These are phyloP conservation scores for Graphilbum fragrans DNA, from an alignment of 2,329 filamentous ascomycete species.

Conservation along the genomic window DNA sequence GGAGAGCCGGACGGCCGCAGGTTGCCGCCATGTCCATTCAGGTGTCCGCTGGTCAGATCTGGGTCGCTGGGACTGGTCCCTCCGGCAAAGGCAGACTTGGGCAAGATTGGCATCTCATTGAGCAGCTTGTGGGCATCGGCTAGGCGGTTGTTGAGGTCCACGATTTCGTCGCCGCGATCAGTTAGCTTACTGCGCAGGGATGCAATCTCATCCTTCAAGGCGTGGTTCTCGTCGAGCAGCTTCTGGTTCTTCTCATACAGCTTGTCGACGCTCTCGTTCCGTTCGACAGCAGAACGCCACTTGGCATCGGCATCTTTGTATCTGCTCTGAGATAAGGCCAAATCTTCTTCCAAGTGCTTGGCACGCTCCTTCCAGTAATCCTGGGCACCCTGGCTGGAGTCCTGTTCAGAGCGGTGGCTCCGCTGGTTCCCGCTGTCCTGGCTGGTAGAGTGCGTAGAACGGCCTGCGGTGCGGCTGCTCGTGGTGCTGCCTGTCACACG, in stretches of 20 bases:
- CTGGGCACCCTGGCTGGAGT: slow-evolving; percentile 10
- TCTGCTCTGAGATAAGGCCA: slow-evolving; percentile 9
- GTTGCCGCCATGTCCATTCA: background rate
- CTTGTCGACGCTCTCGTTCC: slow-evolving; percentile 15
- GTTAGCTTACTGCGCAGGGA: background rate
- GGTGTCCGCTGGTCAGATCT: background rate
- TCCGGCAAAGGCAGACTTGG: slow-evolving; percentile 10
- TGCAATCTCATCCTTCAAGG: slow-evolving; percentile 5
- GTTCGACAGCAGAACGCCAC: slow-evolving; percentile 12
- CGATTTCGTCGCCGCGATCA: background rate
- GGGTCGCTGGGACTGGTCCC: slow-evolving; percentile 3
- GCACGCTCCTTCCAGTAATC: slow-evolving; percentile 15
- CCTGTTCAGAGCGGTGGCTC: slow-evolving; percentile 14
- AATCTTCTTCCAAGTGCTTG: slow-evolving; percentile 12
- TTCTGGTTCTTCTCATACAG: slow-evolving; percentile 15
- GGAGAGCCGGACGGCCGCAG: too few species aligned
- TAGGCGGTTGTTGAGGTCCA: slow-evolving; percentile 11
- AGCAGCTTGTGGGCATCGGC: slow-evolving; percentile 13
- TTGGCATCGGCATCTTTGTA: slow-evolving; percentile 13
- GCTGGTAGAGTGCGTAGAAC: slow-evolving; percentile 4
- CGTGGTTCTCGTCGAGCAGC: slow-evolving; percentile 12
- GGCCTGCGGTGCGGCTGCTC: slow-evolving; percentile 6
- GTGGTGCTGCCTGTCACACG: background rate
- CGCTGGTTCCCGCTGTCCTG: slow-evolving; percentile 13
- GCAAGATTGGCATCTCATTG: slow-evolving; percentile 14